Percentiles rank a stretch among this genome's conserved stretches.
phyloP scores from a whole-genome alignment of 2,329 filamentous ascomycete genomes.

The Alternaria gaisen region DNA sequence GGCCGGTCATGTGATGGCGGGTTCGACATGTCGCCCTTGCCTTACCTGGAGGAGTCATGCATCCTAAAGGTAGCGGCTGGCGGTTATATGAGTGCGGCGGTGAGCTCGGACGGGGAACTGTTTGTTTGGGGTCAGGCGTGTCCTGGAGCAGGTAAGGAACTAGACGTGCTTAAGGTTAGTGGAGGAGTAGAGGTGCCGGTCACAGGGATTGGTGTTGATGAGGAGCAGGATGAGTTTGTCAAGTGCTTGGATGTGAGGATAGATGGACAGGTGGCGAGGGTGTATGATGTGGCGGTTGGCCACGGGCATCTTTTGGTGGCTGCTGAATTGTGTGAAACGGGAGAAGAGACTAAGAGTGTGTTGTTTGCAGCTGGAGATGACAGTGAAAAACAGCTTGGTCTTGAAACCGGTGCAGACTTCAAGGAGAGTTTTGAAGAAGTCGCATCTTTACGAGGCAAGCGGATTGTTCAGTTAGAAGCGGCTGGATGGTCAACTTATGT shows the following conservation, averaged over 20 bases:
- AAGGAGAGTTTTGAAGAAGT: constrained; percentile 33
- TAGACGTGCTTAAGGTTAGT: constrained; percentile 24
- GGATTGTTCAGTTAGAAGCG: constrained; percentile 29
- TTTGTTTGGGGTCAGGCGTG: constrained; percentile 46
- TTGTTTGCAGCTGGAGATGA: constrained; percentile 42
- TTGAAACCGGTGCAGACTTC: constrained; percentile 20
- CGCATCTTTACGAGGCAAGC: constrained; percentile 26
- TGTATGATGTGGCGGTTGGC: constrained; percentile 40
- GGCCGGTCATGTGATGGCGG: constrained; percentile 26
- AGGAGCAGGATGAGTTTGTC: constrained; percentile 41
- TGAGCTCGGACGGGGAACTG: constrained; percentile 43
- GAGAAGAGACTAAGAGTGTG: constrained; percentile 5
- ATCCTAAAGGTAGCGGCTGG: constrained; percentile 39
- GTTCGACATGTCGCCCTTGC: constrained; percentile 23
- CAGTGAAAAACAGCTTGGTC: constrained; percentile 36
- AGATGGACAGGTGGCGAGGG: constrained; percentile 25
- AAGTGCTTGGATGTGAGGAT: constrained; percentile 34
- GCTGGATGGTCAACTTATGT: constrained; percentile 41
- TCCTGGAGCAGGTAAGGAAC: constrained; percentile 29
- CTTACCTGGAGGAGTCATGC: constrained; percentile 38
- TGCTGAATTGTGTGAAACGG: constrained; percentile 20
- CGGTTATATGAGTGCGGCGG: constrained; percentile 44
- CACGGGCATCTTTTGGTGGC: constrained; percentile 42
- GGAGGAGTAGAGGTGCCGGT: not conserved
- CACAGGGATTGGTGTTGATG: constrained; percentile 13